Evolutionary conservation across 2,329 filamentous ascomycete species (phyloP).

Genomic region (Ceratocystis cubensis): DNA sequence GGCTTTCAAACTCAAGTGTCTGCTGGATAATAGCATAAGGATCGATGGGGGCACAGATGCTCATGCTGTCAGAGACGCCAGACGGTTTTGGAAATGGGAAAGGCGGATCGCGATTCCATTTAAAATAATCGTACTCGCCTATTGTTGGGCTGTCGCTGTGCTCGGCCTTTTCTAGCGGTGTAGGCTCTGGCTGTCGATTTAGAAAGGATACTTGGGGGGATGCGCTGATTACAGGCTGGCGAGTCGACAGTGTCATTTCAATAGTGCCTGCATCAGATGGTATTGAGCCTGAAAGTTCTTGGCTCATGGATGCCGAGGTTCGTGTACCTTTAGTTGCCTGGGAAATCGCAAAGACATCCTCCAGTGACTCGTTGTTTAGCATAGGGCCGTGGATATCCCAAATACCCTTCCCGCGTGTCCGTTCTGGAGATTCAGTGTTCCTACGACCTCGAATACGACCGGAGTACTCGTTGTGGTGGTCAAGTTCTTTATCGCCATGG

Average conservation of each 20-base stretch:
- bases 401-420: neutral
- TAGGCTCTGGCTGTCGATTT: conserved; percentile 6
- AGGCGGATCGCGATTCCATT: conserved; percentile 44
- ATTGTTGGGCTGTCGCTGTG: conserved; percentile 14
- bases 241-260: conserved; percentile 14
- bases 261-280: conserved; percentile 13
- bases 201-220: conserved; percentile 12
- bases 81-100: conserved; percentile 37
- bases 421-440: conserved; percentile 6
- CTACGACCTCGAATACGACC: conserved; percentile 35
- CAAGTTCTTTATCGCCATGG: conserved; percentile 23
- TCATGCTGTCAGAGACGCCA: neutral
- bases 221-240: conserved; percentile 10
- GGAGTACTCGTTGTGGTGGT: conserved; percentile 31
- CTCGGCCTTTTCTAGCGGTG: conserved; percentile 23
- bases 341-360: neutral
- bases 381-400: conserved; percentile 10
- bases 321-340: conserved; percentile 4
- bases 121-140: conserved; percentile 44
- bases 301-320: neutral
- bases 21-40: conserved; percentile 43
- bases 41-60: conserved; percentile 34
- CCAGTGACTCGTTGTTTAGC: conserved; percentile 5
- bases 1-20: conserved; percentile 44
- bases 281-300: conserved; percentile 8